Conservation (phyloP, 2,329 filamentous ascomycete species). For the Epichloe elymi region DNA sequence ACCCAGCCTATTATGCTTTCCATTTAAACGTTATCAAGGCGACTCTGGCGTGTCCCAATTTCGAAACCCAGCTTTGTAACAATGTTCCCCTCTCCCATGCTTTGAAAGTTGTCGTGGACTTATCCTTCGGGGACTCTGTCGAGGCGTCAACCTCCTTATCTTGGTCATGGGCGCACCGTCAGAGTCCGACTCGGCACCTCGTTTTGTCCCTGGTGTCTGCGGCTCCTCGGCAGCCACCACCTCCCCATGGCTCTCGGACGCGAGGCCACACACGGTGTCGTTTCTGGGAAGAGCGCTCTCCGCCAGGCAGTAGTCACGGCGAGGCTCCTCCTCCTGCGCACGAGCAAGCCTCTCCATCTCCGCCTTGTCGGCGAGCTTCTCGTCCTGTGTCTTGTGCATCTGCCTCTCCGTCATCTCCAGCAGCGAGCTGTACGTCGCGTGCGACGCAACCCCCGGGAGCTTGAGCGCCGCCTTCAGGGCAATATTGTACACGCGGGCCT, state of each 20-base stretch:
- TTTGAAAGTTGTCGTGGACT: not conserved
- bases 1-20: too few relatives aligned
- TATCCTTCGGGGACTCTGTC: not conserved
- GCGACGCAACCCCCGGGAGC: not conserved
- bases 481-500: conserved; percentile 3
- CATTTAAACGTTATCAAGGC: too few relatives aligned
- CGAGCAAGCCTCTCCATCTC: not conserved
- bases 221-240: not conserved
- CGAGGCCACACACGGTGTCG: not conserved
- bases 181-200: not conserved
- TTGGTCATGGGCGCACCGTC: not conserved
- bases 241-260: not conserved
- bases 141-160: not conserved
- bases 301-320: not conserved
- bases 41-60: too few relatives aligned
- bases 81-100: too few relatives aligned
- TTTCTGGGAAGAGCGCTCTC: not conserved
- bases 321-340: not conserved
- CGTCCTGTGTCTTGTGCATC: not conserved
- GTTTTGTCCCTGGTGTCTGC: not conserved
- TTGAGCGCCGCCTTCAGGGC: conserved; percentile 6
- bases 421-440: not conserved
- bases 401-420: not conserved
- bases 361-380: not conserved
- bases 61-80: too few relatives aligned